Percentiles rank a stretch among this genome's conserved stretches.
phyloP scores from a whole-genome alignment of 805 yeast species.

The Schwanniomyces occidentalis region DNA sequence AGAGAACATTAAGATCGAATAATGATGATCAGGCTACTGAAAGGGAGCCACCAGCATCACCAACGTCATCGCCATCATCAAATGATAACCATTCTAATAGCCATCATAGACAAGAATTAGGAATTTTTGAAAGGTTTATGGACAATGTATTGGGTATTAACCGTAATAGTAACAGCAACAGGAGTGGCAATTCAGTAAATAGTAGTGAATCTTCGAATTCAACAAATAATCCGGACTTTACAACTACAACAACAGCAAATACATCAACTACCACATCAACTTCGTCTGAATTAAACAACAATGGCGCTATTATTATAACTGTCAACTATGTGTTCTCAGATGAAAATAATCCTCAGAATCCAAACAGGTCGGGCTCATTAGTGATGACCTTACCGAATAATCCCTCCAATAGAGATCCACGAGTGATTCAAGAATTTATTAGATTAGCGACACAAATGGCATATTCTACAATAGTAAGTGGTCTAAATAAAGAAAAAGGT shows the following conservation, averaged over 20 bases:
- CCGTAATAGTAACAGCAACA: not conserved
- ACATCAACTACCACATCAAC: constrained; percentile 6
- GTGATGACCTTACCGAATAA: constrained; percentile 69
- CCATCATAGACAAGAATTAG: constrained; percentile 8
- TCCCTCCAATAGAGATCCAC: constrained; percentile 58
- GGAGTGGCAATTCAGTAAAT: too few relatives aligned
- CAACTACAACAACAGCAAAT: constrained; percentile 1
- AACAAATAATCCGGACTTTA: too few relatives aligned
- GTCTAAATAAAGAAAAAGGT: constrained; percentile 51
- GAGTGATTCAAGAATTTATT: constrained; percentile 58
- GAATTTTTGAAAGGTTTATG: constrained; percentile 25
- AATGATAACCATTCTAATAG: not conserved
- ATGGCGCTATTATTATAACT: constrained; percentile 42
- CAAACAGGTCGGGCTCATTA: constrained; percentile 55
- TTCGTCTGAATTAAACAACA: constrained; percentile 8
- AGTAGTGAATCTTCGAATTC: too few relatives aligned
- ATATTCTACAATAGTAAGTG: constrained; percentile 57
- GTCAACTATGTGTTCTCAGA: constrained; percentile 45
- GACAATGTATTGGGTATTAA: constrained; percentile 19
- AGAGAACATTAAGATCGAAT: too few relatives aligned
- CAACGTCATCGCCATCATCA: too few relatives aligned
- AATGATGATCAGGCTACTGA: too few relatives aligned
- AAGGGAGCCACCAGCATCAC: too few relatives aligned
- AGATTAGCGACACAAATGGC: constrained; percentile 72
- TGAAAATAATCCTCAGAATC: constrained; percentile 35